Evolutionary conservation across 2,329 filamentous ascomycete genomes (phyloP).

Genomic region (Didymella keratinophila): DNA sequence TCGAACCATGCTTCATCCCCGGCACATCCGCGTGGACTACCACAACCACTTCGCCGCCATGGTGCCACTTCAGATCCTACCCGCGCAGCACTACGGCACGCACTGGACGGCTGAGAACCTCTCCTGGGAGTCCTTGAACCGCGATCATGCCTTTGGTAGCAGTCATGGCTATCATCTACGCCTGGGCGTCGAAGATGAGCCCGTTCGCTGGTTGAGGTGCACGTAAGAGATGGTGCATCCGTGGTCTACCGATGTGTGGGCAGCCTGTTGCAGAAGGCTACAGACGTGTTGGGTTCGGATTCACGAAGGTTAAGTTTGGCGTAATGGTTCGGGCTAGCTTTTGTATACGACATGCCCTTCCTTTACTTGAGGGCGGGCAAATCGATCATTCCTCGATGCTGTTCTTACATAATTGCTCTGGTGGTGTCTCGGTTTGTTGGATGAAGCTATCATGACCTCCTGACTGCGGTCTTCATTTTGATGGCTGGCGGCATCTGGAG

Average conservation of each 20-base stretch:
- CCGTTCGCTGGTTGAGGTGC: no score
- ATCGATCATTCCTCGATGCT: no score
- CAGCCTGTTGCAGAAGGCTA: no score
- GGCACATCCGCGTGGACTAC: not conserved
- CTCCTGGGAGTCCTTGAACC: not conserved
- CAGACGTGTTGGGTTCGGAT: not conserved
- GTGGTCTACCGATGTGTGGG: no score
- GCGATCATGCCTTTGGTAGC: no score
- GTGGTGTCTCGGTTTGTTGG: no score
- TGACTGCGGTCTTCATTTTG: constrained; percentile 4
- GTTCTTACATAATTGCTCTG: not conserved
- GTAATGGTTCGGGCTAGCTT: no score
- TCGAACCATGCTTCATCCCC: not conserved
- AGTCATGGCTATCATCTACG: no score
- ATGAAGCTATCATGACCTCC: not conserved
- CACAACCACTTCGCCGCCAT: not conserved
- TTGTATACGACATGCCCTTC: no score
- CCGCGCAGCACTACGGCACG: not conserved
- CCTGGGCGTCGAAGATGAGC: no score
- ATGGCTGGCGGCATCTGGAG: constrained; percentile 32
- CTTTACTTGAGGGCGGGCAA: no score
- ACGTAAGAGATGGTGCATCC: no score
- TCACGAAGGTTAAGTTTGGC: not conserved
- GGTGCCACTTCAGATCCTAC: not conserved
- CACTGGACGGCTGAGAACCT: not conserved